Conservation (phyloP, 2,329 filamentous ascomycete genomes). For the Verticillium albo-atrum region DNA sequence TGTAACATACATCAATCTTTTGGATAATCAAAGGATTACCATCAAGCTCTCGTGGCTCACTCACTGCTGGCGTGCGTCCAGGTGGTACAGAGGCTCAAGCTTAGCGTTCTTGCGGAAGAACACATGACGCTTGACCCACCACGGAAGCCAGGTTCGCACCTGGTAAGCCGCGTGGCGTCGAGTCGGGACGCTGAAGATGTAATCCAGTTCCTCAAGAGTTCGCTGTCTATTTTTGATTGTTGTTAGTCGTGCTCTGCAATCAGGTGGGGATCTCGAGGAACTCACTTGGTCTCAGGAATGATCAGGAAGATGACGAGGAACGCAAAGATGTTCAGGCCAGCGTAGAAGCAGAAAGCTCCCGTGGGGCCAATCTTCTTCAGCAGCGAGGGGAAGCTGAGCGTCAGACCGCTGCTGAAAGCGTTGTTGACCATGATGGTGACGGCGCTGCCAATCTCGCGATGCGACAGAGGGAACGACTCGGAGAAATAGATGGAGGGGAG, state of each 20-base stretch:
- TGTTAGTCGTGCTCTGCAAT: neutral
- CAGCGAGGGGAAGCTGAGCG: constrained; percentile 47
- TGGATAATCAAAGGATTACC: no score
- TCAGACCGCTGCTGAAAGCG: constrained; percentile 47
- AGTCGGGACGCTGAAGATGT: constrained; percentile 30
- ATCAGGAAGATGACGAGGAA: constrained; percentile 44
- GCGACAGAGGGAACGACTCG: constrained; percentile 60
- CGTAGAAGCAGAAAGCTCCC: constrained; percentile 40
- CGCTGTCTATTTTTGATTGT: constrained; percentile 22
- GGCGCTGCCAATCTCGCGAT: constrained; percentile 60
- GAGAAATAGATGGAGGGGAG: constrained; percentile 60
- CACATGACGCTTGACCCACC: constrained; percentile 25
- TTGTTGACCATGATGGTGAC: constrained; percentile 58
- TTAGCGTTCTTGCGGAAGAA: constrained; percentile 21
- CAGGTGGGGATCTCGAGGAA: neutral
- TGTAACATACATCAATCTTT: no score
- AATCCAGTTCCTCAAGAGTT: constrained; percentile 41
- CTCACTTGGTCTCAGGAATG: constrained; percentile 42
- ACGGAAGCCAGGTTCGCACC: constrained; percentile 14
- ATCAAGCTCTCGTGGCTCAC: no score
- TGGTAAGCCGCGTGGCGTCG: constrained; percentile 26
- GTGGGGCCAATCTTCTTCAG: constrained; percentile 27
- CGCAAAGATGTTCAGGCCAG: constrained; percentile 40
- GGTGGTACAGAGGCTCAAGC: constrained; percentile 35
- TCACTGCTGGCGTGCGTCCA: constrained; percentile 16